Base-by-base conservation (phyloP, 139 green algal genomes). In the Chlorella sp. region DNA sequence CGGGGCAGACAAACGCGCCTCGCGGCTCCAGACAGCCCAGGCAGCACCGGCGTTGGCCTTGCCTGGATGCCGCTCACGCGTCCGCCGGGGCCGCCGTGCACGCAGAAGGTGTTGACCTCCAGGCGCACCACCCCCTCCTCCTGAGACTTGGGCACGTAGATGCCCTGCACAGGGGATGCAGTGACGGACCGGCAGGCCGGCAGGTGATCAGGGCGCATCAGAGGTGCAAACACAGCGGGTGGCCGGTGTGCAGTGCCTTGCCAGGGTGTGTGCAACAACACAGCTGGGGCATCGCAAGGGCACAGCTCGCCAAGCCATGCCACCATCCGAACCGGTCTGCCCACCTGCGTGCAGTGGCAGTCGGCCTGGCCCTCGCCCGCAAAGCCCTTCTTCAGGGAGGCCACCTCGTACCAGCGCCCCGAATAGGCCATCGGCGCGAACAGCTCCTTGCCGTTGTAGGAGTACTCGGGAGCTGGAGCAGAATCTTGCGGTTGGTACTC, bases 341-440 rank as follows among this genome's bases (percentile, higher is more conserved):
- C 7, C 36, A 76, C 88, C 84, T 92, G 89, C 20, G 88, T 92
- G 82, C 88, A 92, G 63, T 92, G 88, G 80, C 88, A 92, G 76
- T 92, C 88, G 11, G 80, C 18, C 78, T 92, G 88, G 13, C 88
- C 87, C 47, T 92, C 81, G 13, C 88, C 88, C 23, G 88, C 88
- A 60, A 92, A 92, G 1, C 88, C 88, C 28, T 81, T 80, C 67
- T 92, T 92, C 39, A 90, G 75, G 3, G 75, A 88, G 9, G 88
- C 88, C 56, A 92, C 87, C 82, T 92, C 44, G 72, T 63, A 79
- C 44, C 88, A 92, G 28, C 79, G 28, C 13, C 88, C 88, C 0
- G 26, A 23, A 70, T 92, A 92, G 11, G 21, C 28, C 73, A 83
- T 78, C 0, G 80, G 72, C 2, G 91, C 83, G 38, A 92, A 91